phyloP scores from a whole-genome alignment of 805 yeast genomes.

The Wickerhamiella qilinensis region DNA sequence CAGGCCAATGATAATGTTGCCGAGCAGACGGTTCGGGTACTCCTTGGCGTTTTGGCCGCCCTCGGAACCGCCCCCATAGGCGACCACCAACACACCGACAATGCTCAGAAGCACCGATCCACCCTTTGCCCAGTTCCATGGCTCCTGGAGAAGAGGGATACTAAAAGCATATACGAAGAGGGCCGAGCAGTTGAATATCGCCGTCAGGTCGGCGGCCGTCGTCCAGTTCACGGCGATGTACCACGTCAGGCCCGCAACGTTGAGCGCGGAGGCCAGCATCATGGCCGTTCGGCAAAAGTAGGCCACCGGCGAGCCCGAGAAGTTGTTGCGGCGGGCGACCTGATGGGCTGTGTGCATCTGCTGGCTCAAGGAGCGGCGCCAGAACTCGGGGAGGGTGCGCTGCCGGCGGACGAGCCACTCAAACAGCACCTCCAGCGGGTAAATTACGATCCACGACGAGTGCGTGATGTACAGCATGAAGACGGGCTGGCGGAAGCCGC shows the following conservation, averaged over 20 bases:
- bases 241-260: slow-evolving; percentile 72
- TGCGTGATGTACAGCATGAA: slow-evolving; percentile 48
- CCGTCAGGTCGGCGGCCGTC: slow-evolving; percentile 74
- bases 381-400: slow-evolving; percentile 5
- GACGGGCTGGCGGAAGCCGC: slow-evolving; percentile 52
- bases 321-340: slow-evolving; percentile 8
- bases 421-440: slow-evolving; percentile 48
- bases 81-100: slow-evolving; percentile 61
- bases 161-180: slow-evolving; percentile 79
- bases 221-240: slow-evolving; percentile 68
- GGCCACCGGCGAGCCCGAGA: slow-evolving; percentile 3
- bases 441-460: slow-evolving; percentile 56
- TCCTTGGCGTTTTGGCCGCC: slow-evolving; percentile 15
- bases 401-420: slow-evolving; percentile 24
- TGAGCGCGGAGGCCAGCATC: slow-evolving; percentile 39
- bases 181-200: slow-evolving; percentile 80
- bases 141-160: slow-evolving; percentile 54
- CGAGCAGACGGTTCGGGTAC: slow-evolving; percentile 47
- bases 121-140: slow-evolving; percentile 44
- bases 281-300: slow-evolving; percentile 32
- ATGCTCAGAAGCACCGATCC: slow-evolving; percentile 57
- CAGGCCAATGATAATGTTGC: slow-evolving; percentile 50
- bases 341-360: slow-evolving; percentile 9
- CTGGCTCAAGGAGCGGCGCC: slow-evolving; percentile 8
- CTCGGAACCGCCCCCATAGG: slow-evolving; percentile 29